Base-by-base conservation (phyloP, 768 basidiomycete species). In the Hirschioporus abietinus region DNA sequence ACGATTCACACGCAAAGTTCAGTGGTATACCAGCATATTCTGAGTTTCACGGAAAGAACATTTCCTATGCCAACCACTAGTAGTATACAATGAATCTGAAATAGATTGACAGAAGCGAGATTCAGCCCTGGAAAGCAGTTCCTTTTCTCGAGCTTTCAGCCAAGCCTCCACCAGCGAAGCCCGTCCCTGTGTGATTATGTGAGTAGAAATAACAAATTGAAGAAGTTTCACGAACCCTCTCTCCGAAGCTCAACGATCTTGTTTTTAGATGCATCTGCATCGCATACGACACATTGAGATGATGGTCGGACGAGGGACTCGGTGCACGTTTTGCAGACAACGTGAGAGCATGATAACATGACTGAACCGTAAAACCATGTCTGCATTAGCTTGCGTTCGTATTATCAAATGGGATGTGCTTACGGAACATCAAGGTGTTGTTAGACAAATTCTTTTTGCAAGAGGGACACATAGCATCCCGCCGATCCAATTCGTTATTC, bases 101-200 rank as follows among this genome's bases (percentile, higher is more conserved):
- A 15, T 7, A 7, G 35, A 36, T 36, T 7, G 12, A 2, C 20
- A 52, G 42, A 15, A 3, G 20, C 2, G 12, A 15, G 12, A 12
- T 52, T 69, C 75, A 95, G 58, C 92, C 93, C 74, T 96, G 93
- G 80, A 98, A 96, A 0, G 93, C 90, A 15, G 93, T 78, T 1
- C 93, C 94, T 30, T 80, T 81, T 74, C 86, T 90, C 42, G 86
- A 88, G 0, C 91, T 90, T 78, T 96, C 93, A n/a, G 95, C 93
- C 70, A 94, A 77, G 7, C 96, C 96, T n/a, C 96, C 95, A 64
- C 92, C 91, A 8, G 96, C 95, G 73, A 92, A 98, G 0, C 96
- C 95, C 10, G 96, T 98, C 26, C 93, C 92, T 94, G 65, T 3
- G 58, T 52, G 58, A 59, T 36, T 65, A 64, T 10, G 64, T 27